These are phyloP conservation scores for Phytophthora uliginosa DNA, from an alignment of 352 stramenopile species.

Conservation along the genomic window DNA sequence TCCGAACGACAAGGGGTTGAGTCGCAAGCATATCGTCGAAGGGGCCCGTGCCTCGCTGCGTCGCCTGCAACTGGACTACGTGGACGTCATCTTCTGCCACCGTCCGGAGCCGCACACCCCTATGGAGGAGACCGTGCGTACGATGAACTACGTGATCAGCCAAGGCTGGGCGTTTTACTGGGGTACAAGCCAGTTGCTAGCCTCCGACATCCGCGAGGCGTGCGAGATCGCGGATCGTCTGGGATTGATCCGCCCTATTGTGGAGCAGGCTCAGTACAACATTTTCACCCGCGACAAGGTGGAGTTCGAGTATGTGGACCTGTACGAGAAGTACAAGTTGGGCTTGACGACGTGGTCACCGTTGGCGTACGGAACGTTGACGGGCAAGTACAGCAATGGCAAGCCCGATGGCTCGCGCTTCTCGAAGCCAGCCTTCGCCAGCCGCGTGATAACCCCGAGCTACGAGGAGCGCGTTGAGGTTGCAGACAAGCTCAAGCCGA, in stretches of 20 bases:
- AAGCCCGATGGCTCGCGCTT: slow-evolving; percentile 4
- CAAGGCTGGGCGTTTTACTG: slow-evolving; percentile 18
- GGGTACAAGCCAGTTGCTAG: slow-evolving; percentile 14
- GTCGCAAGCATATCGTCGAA: slow-evolving; percentile 61
- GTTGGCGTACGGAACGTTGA: slow-evolving; percentile 11
- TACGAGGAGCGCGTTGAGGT: slow-evolving; percentile 14
- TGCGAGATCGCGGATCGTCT: slow-evolving; percentile 18
- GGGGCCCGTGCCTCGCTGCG: slow-evolving; percentile 48
- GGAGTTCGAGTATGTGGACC: slow-evolving; percentile 53
- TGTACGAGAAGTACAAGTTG: slow-evolving; percentile 41
- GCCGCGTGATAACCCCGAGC: not conserved
- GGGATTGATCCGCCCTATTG: slow-evolving; percentile 28
- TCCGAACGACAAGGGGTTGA: slow-evolving; percentile 43
- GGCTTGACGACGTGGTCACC: slow-evolving; percentile 7
- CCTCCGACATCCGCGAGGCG: slow-evolving; percentile 7
- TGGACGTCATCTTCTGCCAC: slow-evolving; percentile 77
- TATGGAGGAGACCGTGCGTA: slow-evolving; percentile 64
- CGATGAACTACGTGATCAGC: slow-evolving; percentile 64
- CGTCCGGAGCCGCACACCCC: slow-evolving; percentile 59
- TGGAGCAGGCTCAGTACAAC: slow-evolving; percentile 69
- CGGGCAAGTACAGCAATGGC: slow-evolving; percentile 13
- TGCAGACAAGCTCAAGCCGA: slow-evolving; percentile 18
- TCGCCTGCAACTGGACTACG: slow-evolving; percentile 41
- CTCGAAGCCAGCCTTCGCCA: slow-evolving; percentile 7
- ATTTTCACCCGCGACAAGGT: slow-evolving; percentile 57